Base-by-base conservation (phyloP, 331 rosid genomes). In the Malus hybrid region DNA sequence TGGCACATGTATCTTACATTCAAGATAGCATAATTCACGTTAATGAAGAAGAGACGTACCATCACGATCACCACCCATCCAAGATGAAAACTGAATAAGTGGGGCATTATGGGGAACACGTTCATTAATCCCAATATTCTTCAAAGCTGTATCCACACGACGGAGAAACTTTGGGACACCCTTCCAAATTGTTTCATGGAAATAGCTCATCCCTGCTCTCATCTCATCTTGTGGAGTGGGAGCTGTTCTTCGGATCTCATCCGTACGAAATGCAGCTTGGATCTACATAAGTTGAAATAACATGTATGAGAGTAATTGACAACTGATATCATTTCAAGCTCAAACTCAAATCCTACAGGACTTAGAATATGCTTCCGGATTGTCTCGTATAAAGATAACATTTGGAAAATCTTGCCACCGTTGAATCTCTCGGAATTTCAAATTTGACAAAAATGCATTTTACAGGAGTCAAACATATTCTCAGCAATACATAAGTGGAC, bases 51-150 rank as follows among this genome's bases (percentile, higher is more conserved):
- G 81, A 67, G 63, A 12, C 74, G 19, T 88, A 93, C 98, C 98
- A 79, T 93, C 98, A 61, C 98, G 98, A 74, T 93, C 98, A 76
- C 98, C 98, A 39, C 98, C 98, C 98, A 93, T 93, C 98, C 98
- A 93, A 72, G 98, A 93, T 19, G 98, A 90, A 82, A 93, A 93
- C 58, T 93, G 98, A 81, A 93, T 93, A 42, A 93, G 91, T 10
- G 98, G 98, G 20, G 98, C 97, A 68, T 93, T 93, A 24, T 93
- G 85, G 63, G 98, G 98, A 70, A 93, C 88, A 3, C 97, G 95
- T 22, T 93, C 98, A 55, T 90, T 66, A 30, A 93, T 87, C 77
- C 98, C 98, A 24, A 90, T 86, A 75, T 90, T 93, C 84, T 83
- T 90, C 87, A 93, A 82, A 62, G 98, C 98, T 2, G 98, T 93